A percentile compares a stretch with the other conserved stretches of the same genome.
Conservation (phyloP, 495 filamentous ascomycete genomes). For the Lasiosphaeris hirsuta region DNA sequence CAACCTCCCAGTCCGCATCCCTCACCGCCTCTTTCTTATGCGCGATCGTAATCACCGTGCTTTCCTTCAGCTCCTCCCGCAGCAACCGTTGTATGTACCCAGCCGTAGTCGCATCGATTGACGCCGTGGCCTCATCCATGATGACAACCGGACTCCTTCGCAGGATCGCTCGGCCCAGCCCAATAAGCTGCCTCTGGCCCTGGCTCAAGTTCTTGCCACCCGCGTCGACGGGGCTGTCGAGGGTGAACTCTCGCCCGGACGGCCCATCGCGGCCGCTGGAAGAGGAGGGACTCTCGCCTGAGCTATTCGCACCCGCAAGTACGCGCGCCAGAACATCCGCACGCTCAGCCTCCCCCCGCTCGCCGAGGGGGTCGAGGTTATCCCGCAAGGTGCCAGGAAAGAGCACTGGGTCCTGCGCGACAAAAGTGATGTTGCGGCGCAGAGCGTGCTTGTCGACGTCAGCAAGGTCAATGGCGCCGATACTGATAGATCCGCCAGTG, state of each 20-base stretch:
- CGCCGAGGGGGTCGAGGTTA: constrained; percentile 52
- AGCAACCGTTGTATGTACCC: constrained; percentile 72
- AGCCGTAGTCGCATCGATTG: constrained; percentile 77
- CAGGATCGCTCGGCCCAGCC: constrained; percentile 57
- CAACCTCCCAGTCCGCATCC: constrained; percentile 69
- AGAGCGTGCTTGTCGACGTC: constrained; percentile 52
- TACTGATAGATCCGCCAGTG: constrained; percentile 53
- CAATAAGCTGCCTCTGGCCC: constrained; percentile 59
- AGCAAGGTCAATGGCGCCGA: constrained; percentile 52
- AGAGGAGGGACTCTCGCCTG: too few relatives aligned
- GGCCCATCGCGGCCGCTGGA: constrained; percentile 18
- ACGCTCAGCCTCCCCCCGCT: constrained; percentile 46
- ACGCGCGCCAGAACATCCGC: constrained; percentile 43
- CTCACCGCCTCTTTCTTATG: constrained; percentile 79
- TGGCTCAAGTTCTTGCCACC: constrained; percentile 61
- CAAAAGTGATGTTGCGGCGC: constrained; percentile 54
- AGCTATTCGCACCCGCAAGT: constrained; percentile 8
- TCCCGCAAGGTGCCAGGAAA: constrained; percentile 55
- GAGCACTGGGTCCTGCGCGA: constrained; percentile 61
- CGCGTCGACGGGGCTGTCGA: constrained; percentile 47
- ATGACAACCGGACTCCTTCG: constrained; percentile 58
- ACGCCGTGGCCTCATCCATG: constrained; percentile 82
- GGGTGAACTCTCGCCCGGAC: constrained; percentile 27
- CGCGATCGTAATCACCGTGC: constrained; percentile 84
- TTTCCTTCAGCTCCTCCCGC: constrained; percentile 67